A percentile compares a stretch with the other conserved stretches of the same genome.
These are phyloP conservation scores for Trichosporon faecale DNA, from an alignment of 1,284 basidiomycete species.

Conservation along the genomic window DNA sequence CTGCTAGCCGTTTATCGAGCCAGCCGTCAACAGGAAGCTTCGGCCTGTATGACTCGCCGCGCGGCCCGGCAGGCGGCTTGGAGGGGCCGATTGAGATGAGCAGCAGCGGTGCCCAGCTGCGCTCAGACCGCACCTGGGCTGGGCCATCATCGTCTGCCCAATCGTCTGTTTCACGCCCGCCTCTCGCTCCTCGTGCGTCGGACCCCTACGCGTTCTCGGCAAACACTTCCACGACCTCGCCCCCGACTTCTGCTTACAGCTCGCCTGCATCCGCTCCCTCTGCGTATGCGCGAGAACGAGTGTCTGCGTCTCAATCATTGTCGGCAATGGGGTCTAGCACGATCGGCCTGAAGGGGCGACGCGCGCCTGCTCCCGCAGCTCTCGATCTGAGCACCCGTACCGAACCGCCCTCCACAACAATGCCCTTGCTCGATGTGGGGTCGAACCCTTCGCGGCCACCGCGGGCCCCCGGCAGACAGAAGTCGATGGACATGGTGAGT, in stretches of 20 bases:
- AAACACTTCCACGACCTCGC: not conserved
- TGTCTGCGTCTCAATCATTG: constrained; percentile 27
- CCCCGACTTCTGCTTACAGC: not conserved
- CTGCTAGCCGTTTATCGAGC: not conserved
- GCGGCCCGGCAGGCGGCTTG: not conserved
- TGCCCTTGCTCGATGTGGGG: not conserved
- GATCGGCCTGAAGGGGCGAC: constrained; percentile 7
- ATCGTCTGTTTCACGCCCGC: constrained; percentile 6
- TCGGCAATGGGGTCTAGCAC: constrained; percentile 24
- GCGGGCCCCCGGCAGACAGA: not conserved
- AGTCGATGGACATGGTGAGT: constrained; percentile 19
- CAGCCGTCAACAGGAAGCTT: not conserved
- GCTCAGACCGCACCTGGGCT: constrained; percentile 9
- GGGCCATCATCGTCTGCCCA: not conserved
- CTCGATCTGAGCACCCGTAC: constrained; percentile 12
- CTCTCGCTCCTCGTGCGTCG: constrained; percentile 10
- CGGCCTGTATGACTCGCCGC: not conserved
- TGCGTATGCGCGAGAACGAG: constrained; percentile 15
- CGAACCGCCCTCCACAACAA: constrained; percentile 4
- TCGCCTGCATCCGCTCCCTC: constrained; percentile 5
- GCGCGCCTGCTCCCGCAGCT: constrained; percentile 17
- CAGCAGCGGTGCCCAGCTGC: not conserved
- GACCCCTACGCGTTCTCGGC: constrained; percentile 9
- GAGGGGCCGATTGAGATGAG: not conserved
- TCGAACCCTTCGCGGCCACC: not conserved